A percentile compares a stretch with the other conserved stretches of the same genome.
These are phyloP conservation scores for Butyriboletus loyo DNA, from an alignment of 768 basidiomycete species.

Conservation along the genomic window DNA sequence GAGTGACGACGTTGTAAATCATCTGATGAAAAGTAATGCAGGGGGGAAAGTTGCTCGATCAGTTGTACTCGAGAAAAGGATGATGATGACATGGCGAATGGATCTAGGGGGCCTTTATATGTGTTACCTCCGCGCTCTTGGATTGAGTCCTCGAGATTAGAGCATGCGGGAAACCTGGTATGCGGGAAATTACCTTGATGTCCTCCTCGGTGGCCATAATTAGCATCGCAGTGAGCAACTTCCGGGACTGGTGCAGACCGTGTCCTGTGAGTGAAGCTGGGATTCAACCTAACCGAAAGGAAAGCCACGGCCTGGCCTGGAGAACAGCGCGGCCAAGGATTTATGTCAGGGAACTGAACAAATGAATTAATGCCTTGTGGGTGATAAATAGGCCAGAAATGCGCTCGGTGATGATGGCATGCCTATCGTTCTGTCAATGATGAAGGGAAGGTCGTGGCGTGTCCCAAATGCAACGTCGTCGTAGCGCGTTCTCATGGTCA, in stretches of 20 bases:
- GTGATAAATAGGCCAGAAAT: slow-evolving; percentile 8
- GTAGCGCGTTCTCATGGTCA: slow-evolving; percentile 27
- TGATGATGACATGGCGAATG: slow-evolving; percentile 13
- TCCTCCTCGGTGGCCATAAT: slow-evolving; percentile 26
- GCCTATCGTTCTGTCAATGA: slow-evolving; percentile 1
- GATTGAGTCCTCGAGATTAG: slow-evolving; percentile 10
- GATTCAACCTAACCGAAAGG: slow-evolving; percentile 22
- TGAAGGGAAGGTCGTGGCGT: slow-evolving; percentile 13
- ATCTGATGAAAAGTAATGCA: slow-evolving; percentile 9
- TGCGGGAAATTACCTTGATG: slow-evolving; percentile 16
- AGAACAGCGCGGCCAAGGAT: slow-evolving; percentile 11
- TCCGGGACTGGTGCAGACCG: slow-evolving; percentile 17
- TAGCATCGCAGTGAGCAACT: slow-evolving; percentile 11
- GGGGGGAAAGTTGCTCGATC: not conserved
- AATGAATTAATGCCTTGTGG: slow-evolving; percentile 16
- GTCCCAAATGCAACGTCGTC: slow-evolving; percentile 13
- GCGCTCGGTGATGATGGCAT: slow-evolving; percentile 4
- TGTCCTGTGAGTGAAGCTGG: slow-evolving; percentile 18
- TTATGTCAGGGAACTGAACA: slow-evolving; percentile 9
- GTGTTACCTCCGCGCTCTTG: slow-evolving; percentile 3
- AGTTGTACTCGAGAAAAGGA: slow-evolving; percentile 9
- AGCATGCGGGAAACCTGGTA: slow-evolving; percentile 18
- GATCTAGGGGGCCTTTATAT: slow-evolving; percentile 22
- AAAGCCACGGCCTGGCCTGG: slow-evolving; percentile 24
- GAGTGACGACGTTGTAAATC: slow-evolving; percentile 38